Conservation (phyloP, 176 grass and related monocot genomes). For the Themeda triandra region DNA sequence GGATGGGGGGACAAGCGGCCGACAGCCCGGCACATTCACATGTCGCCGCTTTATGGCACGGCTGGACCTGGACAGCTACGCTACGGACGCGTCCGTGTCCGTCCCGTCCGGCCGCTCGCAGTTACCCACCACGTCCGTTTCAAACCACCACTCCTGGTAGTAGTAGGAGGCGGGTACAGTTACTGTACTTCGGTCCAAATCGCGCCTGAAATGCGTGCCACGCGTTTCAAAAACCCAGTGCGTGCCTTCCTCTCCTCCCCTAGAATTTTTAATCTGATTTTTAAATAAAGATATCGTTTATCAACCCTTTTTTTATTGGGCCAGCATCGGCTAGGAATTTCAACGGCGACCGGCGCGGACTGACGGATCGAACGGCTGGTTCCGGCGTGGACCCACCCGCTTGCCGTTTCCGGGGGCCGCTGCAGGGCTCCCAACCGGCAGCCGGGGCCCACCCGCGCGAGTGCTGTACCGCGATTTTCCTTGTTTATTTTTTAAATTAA, state of each 20-base stretch:
- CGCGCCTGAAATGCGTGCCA: neutral
- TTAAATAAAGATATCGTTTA: too few species aligned
- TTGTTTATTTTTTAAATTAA: neutral
- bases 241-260: neutral
- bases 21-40: constrained; percentile 55
- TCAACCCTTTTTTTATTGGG: too few species aligned
- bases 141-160: neutral
- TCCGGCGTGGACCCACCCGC: neutral
- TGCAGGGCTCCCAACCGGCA: constrained; percentile 55
- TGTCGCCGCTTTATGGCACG: constrained; percentile 28
- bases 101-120: neutral
- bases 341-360: neutral
- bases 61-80: neutral
- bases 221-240: neutral
- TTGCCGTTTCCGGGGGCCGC: constrained; percentile 22
- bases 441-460: constrained; percentile 31
- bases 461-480: neutral
- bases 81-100: too few species aligned
- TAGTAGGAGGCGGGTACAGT: neutral
- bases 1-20: constrained; percentile 31
- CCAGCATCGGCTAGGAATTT: neutral
- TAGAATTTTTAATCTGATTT: neutral
- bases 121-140: neutral
- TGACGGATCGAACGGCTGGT: constrained; percentile 29
- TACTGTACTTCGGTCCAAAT: neutral